These are phyloP conservation scores for Echinochloa phyllopogon DNA, from an alignment of 176 grass and related monocot genomes.

Conservation along the genomic window DNA sequence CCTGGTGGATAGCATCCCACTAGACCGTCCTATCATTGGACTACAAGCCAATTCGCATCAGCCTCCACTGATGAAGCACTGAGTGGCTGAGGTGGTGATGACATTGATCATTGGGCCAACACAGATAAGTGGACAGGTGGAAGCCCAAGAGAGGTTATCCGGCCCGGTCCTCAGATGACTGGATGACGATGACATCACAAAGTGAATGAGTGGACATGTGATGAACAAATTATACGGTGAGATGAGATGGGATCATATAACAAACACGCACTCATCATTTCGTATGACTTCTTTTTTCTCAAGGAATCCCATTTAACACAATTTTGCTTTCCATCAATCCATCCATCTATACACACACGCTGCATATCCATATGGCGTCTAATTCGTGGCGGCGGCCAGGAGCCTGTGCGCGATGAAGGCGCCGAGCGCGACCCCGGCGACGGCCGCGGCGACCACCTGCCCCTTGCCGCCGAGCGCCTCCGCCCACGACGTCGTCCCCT, in stretches of 20 bases:
- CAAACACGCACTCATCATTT: not conserved
- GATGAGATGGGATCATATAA: too few relatives aligned
- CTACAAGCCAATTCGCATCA: too few relatives aligned
- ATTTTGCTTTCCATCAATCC: not conserved
- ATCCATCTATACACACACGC: not conserved
- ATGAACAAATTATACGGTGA: too few relatives aligned
- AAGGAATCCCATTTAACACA: not conserved
- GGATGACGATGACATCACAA: too few relatives aligned
- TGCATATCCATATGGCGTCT: not conserved
- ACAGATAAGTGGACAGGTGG: not conserved
- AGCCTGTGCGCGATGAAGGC: conserved; percentile 47
- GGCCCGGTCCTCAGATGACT: not conserved
- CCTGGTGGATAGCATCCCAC: too few relatives aligned
- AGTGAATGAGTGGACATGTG: too few relatives aligned
- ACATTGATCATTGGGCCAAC: not conserved
- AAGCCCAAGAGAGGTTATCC: not conserved
- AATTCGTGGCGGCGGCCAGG: not conserved
- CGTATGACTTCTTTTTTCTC: not conserved
- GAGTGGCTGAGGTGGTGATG: too few relatives aligned
- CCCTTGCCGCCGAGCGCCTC: conserved; percentile 15
- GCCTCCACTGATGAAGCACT: too few relatives aligned
- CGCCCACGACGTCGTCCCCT: not conserved
- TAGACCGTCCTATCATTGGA: too few relatives aligned
- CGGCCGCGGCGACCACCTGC: conserved; percentile 42
- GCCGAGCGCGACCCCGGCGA: conserved; percentile 60